A percentile compares a stretch with the other conserved stretches of the same genome.
These are phyloP conservation scores for Cicer pinnatifidum DNA, from an alignment of 306 rosid genomes.

Conservation along the genomic window DNA sequence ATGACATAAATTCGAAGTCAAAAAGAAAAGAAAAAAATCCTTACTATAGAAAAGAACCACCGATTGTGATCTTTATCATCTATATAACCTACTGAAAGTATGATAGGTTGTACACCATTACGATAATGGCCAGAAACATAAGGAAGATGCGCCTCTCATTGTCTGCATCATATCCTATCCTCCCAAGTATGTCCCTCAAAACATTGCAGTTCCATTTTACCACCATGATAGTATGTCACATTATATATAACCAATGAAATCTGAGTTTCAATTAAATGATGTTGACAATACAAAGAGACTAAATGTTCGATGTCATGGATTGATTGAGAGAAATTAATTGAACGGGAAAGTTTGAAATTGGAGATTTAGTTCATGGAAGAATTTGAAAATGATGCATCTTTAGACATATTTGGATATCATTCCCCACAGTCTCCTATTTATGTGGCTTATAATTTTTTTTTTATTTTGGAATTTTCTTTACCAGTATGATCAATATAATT, in stretches of 20 bases:
- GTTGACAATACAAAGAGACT: background rate
- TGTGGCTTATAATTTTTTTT: slow-evolving; percentile 19
- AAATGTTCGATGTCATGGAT: slow-evolving; percentile 33
- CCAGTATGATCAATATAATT: background rate
- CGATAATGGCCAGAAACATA: background rate
- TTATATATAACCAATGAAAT: slow-evolving; percentile 25
- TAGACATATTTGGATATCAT: slow-evolving; percentile 26
- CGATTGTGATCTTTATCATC: background rate
- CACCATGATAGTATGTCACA: slow-evolving; percentile 6
- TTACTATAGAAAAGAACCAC: background rate
- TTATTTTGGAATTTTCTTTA: background rate
- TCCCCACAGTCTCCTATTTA: slow-evolving; percentile 14
- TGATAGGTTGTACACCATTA: background rate
- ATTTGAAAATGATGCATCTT: slow-evolving; percentile 31
- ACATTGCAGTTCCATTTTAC: slow-evolving; percentile 6
- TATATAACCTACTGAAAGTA: slow-evolving; percentile 10
- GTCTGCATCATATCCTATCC: slow-evolving; percentile 19
- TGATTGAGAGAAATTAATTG: slow-evolving; percentile 32
- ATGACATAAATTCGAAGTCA: background rate
- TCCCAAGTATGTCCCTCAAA: background rate
- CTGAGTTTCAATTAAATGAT: slow-evolving; percentile 30
- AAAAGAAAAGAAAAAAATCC: background rate
- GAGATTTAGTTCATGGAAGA: slow-evolving; percentile 37
- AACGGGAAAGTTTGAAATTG: slow-evolving; percentile 10
- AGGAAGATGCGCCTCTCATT: background rate